Base-by-base conservation (phyloP, 2,329 filamentous ascomycete species). In the Fusarium staphyleae region DNA sequence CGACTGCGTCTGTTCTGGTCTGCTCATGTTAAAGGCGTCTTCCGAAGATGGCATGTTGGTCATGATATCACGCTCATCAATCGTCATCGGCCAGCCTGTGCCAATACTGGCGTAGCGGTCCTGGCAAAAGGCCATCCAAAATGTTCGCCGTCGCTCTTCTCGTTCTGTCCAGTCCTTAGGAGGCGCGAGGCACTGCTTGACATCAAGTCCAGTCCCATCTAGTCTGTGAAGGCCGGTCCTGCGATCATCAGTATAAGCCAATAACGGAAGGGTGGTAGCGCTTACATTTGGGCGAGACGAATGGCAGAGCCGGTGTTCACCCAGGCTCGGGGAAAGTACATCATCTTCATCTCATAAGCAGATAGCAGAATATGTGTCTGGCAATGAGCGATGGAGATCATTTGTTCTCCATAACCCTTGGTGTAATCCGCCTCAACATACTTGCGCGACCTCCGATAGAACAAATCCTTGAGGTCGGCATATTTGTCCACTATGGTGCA, bases 291-390 rank as follows among this genome's bases (percentile, higher is more conserved):
- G 43, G 85, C 85, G 47, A 98, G 75, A 43, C 93, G 84, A n/a
- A 88, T 85, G 4, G 89, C 89, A 56, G 90, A 82, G 16, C 93
- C 95, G 3, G 90, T 88, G 63, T 90, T 97, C 77, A 96, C 86
- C 95, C 95, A 98, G 1, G 95, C 95, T 62, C 95, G 81, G 1
- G 95, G 93, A 66, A 98, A 98, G 72, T 92, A 96, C 90, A 98
- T 96, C 82, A 90, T 89, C 75, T 93, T 96, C 79, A 97, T 98
- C 72, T 99, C 95, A 67, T 96, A 97, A 1, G 84, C 86, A 5
- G 87, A 85, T 40, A 96, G 80, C 15, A 98, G 77, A 19, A 87
- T 79, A 81, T 96, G 96, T 1, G 90, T 86, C 72, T 99, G 95
- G 43, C 88, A 90, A 72, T 96, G 91, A 13, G 88, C 87, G 24